Evolutionary conservation across 2,329 filamentous ascomycete genomes (phyloP), one percentile per base, ranked within the genome.

Genomic region (Trichophyton mentagrophytes): DNA sequence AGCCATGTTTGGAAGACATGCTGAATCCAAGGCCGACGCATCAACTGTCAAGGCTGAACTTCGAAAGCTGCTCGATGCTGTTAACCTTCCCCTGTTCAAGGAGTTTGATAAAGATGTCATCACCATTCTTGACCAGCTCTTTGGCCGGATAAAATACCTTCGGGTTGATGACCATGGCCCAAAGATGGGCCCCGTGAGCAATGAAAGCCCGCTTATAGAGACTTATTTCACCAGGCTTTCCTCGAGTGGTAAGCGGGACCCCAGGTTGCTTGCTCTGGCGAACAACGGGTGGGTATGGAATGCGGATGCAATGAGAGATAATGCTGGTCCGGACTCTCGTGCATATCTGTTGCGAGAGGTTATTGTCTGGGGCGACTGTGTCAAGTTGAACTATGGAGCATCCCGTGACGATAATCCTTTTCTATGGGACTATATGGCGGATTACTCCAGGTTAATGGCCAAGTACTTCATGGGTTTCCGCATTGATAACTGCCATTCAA

Each of bases 271-370:
- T 53, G 89, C 89, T 1, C 77, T 99, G 58, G 91, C 86, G 46
- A 97, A 97, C 75, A 99, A 99, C 70, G 93, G 93, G 49, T 99
- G 93, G 93, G 91, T 99, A 7, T 99, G 93, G 93, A 92, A 89
- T 62, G 92, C 92, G 4, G 95, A 97, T 74, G 92, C 93, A 1
- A 82, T 97, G 74, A 82, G 89, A 49, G 93, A 99, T 76, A 93
- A 97, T 69, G 93, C 93, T 33, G 95, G 95, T 0, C 87, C 90
- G 0, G 80, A 88, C 55, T 96, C 92, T 7, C 85, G 86, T 61
- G 90, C 92, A n/a, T 99, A 99, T 69, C 81, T 99, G n/a, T 84
- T 90, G 59, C 84, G 93, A 66, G 90, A 99, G 73, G 90, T 99
- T 63, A 97, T 99, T 66, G 88, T 96, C 33, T 99, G 93, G 93